Base-by-base conservation (phyloP, 208 protist genomes). In the Crithidia thermophila region DNA sequence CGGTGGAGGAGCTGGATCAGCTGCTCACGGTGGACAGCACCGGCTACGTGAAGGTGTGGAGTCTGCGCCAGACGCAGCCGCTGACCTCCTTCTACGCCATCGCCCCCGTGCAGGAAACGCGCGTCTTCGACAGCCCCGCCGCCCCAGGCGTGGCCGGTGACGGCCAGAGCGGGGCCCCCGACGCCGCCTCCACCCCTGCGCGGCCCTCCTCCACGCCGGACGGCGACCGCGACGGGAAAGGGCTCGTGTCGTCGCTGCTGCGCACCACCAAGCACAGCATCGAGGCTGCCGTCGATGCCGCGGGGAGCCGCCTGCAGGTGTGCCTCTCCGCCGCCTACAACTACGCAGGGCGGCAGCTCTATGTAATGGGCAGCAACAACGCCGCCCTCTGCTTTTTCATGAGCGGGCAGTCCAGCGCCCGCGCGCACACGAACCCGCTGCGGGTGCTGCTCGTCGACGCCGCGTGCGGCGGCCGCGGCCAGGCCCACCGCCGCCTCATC, bases 21-120 rank as follows among this genome's bases (percentile, higher is more conserved):
- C 37, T 94, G 4, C 84, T 90, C 37, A 82, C 87, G 11, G 62
- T 82, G 13, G 87, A 91, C 67, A 72, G 64, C 39, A 89, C 78
- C 50, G 82, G 80, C 11, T 84, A 83, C 62, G 78, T 82, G 51
- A 94, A 94, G 77, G 84, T 94, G 20, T 94, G 87, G 87, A 84
- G 71, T 49, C 45, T 94, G 43, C 59, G 76, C 8, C 84, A 67
- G 20, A 62, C 56, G 28, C 56, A 82, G 25, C 75, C 75, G 3
- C 64, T 84, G n/a, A 79, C 75, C 20, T 88, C 87, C 30, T 94
- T 94, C 65, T 87, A 86, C 46, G 87, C 87, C 18, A 52, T 83
- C n/a, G 55, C 78, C 18, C 55, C 51, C 4, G 31, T 82, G 43
- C 64, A 49, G 28, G 57, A 71, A 14, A 45, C 30, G 21, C 37